Base-by-base conservation (phyloP, 1,284 basidiomycete species). In the Cutaneotrichosporon dermatis region DNA sequence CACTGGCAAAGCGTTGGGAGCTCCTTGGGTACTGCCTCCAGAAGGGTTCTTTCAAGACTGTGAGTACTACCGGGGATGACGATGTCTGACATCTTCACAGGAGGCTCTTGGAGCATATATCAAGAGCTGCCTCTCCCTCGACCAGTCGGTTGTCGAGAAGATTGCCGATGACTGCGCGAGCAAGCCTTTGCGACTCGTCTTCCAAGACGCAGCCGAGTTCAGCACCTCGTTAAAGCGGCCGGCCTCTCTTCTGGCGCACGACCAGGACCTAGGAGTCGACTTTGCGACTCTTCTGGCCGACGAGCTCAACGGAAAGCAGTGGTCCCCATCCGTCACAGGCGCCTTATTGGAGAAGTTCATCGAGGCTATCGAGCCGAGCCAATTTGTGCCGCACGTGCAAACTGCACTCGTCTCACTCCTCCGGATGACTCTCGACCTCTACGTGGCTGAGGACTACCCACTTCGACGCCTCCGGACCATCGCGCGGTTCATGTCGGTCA, bases 1-100 rank as follows among this genome's bases (percentile, higher is more conserved):
- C 55, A 2, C 34, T 74, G 33, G 16, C 59, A 64, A 82, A 85
- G 43, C 79, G 90, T 43, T 90, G 85, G 82, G 89, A 92, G 74
- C 76, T 92, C n/a, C 79, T 92, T 16, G 89, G 84, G 0, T 84
- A 86, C 3, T 90, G 88, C 70, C 85, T 84, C 2, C 50, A 51
- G 16, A 40, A 51, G 16, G 25, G 10, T 1, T 10, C 85, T 0
- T 86, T 92, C 68, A 69, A 59, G 45, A 25, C 25, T 25, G 69
- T 71, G 53, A 57, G 62, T 62, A 25, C 25, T 25, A 25, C 25
- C 25, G 3, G 25, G 25, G 25, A 25, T 25, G 25, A 25, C 25
- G 25, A 25, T 25, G 25, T 25, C 43, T 11, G n/a, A 34, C 34
- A 16, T 33, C 6, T 25, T 46, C 53, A 11, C 58, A 68, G 65